Evolutionary conservation across 2,329 filamentous ascomycete genomes (phyloP), one percentile per base, ranked within the genome.

Genomic region (Aureobasidium sp.): DNA sequence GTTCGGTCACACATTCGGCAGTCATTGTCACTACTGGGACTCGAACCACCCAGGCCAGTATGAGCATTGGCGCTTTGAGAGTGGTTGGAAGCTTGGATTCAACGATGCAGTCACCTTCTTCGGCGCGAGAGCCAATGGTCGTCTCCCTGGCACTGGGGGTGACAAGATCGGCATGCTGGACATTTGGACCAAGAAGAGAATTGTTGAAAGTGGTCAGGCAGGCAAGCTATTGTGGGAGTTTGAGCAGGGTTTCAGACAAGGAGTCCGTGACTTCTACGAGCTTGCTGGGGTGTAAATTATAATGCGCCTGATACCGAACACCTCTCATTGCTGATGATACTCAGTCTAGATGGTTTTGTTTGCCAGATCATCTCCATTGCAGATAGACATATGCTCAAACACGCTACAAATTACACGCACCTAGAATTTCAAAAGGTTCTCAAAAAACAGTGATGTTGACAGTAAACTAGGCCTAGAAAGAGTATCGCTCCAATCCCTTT

Each of bases 121-220:
- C 55, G 66, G 68, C 2, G 69, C 70, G 57, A 67, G 70, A 29
- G 62, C 63, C 37, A 62, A 68, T 39, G 61, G 64, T 1, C 59
- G 61, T 2, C 53, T 72, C 16, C 37, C 38, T 4, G 64, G 62
- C 38, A 39, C 32, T 4, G 71, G 70, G 1, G 74, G 67, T 6
- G 78, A 81, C 61, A 75, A 69, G 60, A 79, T 83, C 64, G 79
- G 79, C 6, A 76, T 73, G 62, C 56, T 79, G 35, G 79, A 83
- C 55, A 58, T 80, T n/a, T 83, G 80, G 79, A 64, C 75, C 12
- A 65, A 76, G 62, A 81, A 79, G 65, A 71, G 79, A 29, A 64
- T 82, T 35, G 60, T 70, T 27, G 78, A 81, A 57, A 73, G 70
- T 54, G 74, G 74, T 2, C 71, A 75, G 57, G 66, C 67, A 32